Evolutionary conservation across 1,284 basidiomycete species (phyloP).

Genomic region (Melampsora occidentalis): DNA sequence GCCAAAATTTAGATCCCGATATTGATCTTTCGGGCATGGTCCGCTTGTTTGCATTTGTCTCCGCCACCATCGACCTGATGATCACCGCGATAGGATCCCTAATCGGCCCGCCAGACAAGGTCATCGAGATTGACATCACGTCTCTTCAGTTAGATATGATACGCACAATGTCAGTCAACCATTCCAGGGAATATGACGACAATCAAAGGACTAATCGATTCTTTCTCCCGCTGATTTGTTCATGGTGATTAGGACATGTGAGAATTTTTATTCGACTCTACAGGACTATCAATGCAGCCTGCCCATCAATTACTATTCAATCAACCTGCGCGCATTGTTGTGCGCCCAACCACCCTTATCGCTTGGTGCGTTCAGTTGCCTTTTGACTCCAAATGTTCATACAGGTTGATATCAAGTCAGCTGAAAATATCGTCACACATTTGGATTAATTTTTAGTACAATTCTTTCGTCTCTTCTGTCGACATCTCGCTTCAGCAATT

Average conservation of each 20-base stretch:
- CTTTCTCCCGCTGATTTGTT: no score
- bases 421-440: no score
- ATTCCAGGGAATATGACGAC: neutral
- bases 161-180: neutral
- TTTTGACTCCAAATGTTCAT: no score
- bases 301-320: neutral
- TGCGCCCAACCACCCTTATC: neutral
- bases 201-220: no score
- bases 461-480: neutral
- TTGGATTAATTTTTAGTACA: neutral
- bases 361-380: neutral
- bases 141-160: neutral
- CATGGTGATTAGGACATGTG: neutral
- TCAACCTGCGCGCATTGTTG: neutral
- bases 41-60: neutral
- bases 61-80: neutral
- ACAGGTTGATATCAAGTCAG: no score
- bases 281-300: neutral
- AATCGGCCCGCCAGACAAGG: neutral
- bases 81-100: neutral
- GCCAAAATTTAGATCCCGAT: no score
- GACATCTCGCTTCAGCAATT: conserved; percentile 1
- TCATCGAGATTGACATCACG: neutral
- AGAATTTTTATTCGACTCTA: neutral
- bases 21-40: neutral